Evolutionary conservation across 2,329 filamentous ascomycete species (phyloP).

Genomic region (Helotiales sp.): DNA sequence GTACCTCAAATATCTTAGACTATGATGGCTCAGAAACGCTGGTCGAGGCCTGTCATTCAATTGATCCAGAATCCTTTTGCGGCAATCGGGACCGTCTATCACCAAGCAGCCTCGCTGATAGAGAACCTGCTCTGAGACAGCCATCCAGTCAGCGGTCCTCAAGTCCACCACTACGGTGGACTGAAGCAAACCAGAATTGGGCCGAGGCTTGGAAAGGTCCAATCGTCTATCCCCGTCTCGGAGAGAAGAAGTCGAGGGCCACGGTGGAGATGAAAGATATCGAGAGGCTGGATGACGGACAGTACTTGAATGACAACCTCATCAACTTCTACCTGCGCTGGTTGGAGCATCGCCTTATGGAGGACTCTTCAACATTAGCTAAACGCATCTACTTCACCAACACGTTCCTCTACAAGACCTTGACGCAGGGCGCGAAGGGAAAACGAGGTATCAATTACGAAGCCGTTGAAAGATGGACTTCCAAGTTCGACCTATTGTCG

Average conservation of each 20-base stretch:
- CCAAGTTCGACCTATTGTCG: conserved; percentile 77
- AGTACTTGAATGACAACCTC: conserved; percentile 91
- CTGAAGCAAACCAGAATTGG: background rate
- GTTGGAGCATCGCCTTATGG: conserved; percentile 65
- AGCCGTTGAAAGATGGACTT: conserved; percentile 85
- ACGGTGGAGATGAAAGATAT: background rate
- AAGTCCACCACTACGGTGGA: background rate
- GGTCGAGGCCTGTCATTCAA: background rate
- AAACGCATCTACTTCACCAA: conserved; percentile 85
- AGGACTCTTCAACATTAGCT: conserved; percentile 58
- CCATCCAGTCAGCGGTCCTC: background rate
- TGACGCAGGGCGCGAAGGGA: conserved; percentile 66
- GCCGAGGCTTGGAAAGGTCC: background rate
- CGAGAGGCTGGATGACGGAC: conserved; percentile 72
- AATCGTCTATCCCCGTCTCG: background rate
- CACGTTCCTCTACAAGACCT: conserved; percentile 84
- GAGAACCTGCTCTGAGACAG: background rate
- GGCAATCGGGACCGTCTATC: background rate
- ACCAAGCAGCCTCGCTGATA: background rate
- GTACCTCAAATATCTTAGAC: background rate
- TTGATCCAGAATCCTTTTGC: background rate
- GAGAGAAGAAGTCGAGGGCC: background rate
- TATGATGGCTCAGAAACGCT: background rate
- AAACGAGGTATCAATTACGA: conserved; percentile 77
- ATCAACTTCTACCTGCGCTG: conserved; percentile 86